phyloP scores from a whole-genome alignment of 2,329 filamentous ascomycete species.

The Botrytis deweyae region DNA sequence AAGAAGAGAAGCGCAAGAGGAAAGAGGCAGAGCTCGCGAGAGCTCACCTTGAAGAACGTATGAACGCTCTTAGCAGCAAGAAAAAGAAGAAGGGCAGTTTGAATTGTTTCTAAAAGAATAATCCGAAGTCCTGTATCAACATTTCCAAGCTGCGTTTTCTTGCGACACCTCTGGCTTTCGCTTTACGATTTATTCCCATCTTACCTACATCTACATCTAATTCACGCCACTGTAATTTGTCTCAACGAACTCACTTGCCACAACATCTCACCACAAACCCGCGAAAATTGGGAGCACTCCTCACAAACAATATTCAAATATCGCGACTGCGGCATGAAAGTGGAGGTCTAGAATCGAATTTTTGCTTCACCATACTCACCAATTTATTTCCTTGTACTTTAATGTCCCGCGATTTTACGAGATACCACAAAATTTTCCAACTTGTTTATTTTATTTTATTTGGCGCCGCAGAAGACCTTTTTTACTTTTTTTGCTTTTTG shows the following conservation, averaged over 20 bases:
- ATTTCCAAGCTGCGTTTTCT: not conserved
- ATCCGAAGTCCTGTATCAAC: constrained; percentile 12
- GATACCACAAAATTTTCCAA: constrained; percentile 29
- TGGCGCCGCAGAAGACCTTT: not conserved
- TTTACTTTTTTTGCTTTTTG: constrained; percentile 14
- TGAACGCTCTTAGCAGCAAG: constrained; percentile 83
- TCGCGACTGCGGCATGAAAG: not conserved
- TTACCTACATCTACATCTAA: constrained; percentile 3
- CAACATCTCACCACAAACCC: not conserved
- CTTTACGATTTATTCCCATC: not conserved
- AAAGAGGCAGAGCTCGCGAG: constrained; percentile 85
- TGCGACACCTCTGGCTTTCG: not conserved
- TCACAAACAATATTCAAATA: not conserved
- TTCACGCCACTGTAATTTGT: constrained; percentile 16
- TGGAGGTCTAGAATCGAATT: not conserved
- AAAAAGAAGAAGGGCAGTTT: constrained; percentile 79
- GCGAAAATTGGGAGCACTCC: not conserved
- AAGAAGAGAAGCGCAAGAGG: constrained; percentile 93
- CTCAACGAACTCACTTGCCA: not conserved
- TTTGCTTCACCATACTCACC: not conserved
- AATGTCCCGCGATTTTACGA: constrained; percentile 28
- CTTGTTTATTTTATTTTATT: constrained; percentile 12
- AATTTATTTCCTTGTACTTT: constrained; percentile 24
- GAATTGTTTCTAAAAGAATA: constrained; percentile 73
- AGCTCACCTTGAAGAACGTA: constrained; percentile 88